Evolutionary conservation across 495 filamentous ascomycete genomes (phyloP).

Genomic region (Hypoxylon trugodes): DNA sequence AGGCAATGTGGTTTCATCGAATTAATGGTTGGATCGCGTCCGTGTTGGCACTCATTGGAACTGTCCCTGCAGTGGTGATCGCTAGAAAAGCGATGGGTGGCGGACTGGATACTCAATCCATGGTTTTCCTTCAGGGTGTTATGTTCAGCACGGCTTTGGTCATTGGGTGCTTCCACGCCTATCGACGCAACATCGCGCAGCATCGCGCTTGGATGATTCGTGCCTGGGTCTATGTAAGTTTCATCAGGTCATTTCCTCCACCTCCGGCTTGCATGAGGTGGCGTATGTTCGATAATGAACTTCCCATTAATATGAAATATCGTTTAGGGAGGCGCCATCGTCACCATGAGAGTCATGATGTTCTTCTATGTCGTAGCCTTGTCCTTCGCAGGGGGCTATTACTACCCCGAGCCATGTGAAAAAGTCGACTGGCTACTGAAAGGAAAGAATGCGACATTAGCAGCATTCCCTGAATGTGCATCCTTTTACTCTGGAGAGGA

Average conservation of each 20-base stretch:
- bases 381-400: constrained; percentile 44
- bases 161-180: constrained; percentile 60
- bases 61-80: constrained; percentile 56
- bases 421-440: constrained; percentile 49
- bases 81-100: constrained; percentile 56
- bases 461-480: constrained; percentile 52
- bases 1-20: constrained; percentile 56
- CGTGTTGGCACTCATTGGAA: constrained; percentile 49
- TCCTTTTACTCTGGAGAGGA: constrained; percentile 37
- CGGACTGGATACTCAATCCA: constrained; percentile 49
- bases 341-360: constrained; percentile 57
- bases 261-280: neutral
- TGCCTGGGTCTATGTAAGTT: constrained; percentile 53
- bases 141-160: constrained; percentile 44
- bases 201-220: constrained; percentile 67
- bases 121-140: constrained; percentile 47
- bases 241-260: neutral
- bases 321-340: constrained; percentile 52
- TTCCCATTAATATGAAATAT: neutral
- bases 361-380: constrained; percentile 47
- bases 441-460: constrained; percentile 30
- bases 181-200: constrained; percentile 62
- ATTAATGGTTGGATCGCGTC: constrained; percentile 61
- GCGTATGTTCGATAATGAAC: neutral
- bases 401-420: constrained; percentile 50